Base-by-base conservation (phyloP, 352 stramenopile genomes). In the Lagenidium sp. region DNA sequence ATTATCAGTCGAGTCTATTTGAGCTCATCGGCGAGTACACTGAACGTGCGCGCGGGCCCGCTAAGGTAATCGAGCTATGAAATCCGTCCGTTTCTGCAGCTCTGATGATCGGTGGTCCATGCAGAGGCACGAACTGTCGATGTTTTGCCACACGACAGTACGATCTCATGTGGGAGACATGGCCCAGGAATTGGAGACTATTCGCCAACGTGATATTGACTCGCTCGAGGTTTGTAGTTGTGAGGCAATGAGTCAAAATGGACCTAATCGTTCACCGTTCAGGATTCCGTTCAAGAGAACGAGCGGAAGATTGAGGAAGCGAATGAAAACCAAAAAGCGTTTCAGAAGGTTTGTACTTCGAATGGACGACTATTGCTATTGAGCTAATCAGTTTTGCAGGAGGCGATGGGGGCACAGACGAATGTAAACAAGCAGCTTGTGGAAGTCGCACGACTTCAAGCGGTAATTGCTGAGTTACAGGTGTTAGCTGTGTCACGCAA, bases 11-110 rank as follows among this genome's bases (percentile, higher is more conserved):
- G 5, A 64, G 74, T 44, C 36, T 90, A 26, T 75, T 79, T 38
- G 68, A 87, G 22, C 36, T 90, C 21, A 85, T 90, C 56, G 63
- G 65, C 10, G 53, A 73, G 36, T 90, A 83, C 53, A 82, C 72
- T 4, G 70, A 85, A 18, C 67, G 71, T 34, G 78, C 72, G 5
- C 63, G 71, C 31, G 74, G 78, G 6, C 70, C 78, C 10, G 55
- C 65, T 10, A 77, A 74, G 64, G 74, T 89, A 57, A n/a, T n/a
- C n/a, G n/a, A n/a, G n/a, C n/a, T n/a, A n/a, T n/a, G n/a, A n/a
- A n/a, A n/a, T n/a, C n/a, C n/a, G n/a, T n/a, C n/a, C 20, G 36
- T 39, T 24, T 20, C 39, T 11, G 18, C 19, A 19, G 21, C 12
- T 22, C 43, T 22, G 4, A 2, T 40, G 8, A 11, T 30, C n/a